Percentiles rank a stretch among this genome's conserved stretches.
Evolutionary conservation across 1,139 yeast species (phyloP).

Genomic region (Pichiaceae sp.): DNA sequence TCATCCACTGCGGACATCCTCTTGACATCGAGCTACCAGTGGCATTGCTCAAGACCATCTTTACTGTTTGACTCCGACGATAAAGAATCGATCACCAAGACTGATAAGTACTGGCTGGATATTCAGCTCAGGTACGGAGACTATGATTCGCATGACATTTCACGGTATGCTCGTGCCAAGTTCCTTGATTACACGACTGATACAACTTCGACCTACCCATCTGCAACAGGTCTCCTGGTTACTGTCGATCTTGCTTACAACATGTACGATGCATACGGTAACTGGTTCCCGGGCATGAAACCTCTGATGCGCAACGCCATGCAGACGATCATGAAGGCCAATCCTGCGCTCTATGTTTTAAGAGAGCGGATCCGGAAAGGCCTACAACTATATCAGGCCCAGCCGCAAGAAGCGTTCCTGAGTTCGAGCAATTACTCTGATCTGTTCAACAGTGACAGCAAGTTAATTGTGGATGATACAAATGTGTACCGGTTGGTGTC

Average conservation of each 20-base stretch:
- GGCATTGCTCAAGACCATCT: constrained; percentile 85
- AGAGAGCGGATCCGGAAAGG: constrained; percentile 94
- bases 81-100: constrained; percentile 36
- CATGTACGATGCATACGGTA: constrained; percentile 93
- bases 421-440: constrained; percentile 89
- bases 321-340: constrained; percentile 90
- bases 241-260: constrained; percentile 93
- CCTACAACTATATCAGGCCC: constrained; percentile 85
- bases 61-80: constrained; percentile 59
- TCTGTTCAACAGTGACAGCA: constrained; percentile 74
- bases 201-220: constrained; percentile 77
- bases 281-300: constrained; percentile 95
- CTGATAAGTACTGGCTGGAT: constrained; percentile 89
- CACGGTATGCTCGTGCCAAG: constrained; percentile 89
- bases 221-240: constrained; percentile 86
- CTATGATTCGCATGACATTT: constrained; percentile 93
- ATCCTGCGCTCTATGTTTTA: constrained; percentile 86
- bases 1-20: constrained; percentile 91
- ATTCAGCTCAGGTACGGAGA: constrained; percentile 95
- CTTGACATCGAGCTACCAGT: constrained; percentile 63
- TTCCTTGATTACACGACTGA: constrained; percentile 90
- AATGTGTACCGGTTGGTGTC: constrained; percentile 92
- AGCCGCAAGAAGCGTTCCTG: constrained; percentile 86
- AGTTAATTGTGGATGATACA: constrained; percentile 83
- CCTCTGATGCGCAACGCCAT: constrained; percentile 85